Evolutionary conservation across 345 rosid species (phyloP).

Genomic region (Tarenaya hassleriana): DNA sequence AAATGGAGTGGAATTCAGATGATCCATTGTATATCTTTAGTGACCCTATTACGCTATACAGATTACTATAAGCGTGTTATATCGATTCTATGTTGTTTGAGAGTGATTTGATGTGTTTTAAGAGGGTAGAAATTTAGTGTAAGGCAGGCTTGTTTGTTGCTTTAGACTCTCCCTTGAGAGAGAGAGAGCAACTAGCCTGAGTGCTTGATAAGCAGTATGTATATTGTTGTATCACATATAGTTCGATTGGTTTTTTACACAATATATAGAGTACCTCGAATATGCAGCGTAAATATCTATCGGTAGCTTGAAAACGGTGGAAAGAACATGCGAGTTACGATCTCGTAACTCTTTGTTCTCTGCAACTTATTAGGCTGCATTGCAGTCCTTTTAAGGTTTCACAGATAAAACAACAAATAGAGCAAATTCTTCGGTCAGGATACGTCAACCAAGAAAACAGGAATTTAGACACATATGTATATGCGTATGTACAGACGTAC

Average conservation of each 20-base stretch:
- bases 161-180: neutral
- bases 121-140: constrained; percentile 9
- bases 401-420: too few species aligned
- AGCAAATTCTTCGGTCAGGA: too few species aligned
- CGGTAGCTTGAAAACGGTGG: too few species aligned
- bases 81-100: neutral
- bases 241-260: constrained; percentile 7
- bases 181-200: neutral
- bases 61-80: constrained; percentile 8
- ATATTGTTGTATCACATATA: constrained; percentile 12
- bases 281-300: too few species aligned
- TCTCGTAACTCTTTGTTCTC: too few species aligned
- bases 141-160: constrained; percentile 2
- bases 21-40: neutral
- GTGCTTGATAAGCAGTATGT: constrained; percentile 11
- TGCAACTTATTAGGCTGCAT: too few species aligned
- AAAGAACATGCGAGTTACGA: too few species aligned
- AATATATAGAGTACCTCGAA: neutral
- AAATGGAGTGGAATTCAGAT: constrained; percentile 13
- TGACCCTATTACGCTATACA: constrained; percentile 9
- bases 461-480: neutral
- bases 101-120: constrained; percentile 6
- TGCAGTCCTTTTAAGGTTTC: too few species aligned
- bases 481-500: neutral
- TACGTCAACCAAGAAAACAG: too few species aligned